Conservation (phyloP, 768 basidiomycete genomes). For the Russula sp. region DNA sequence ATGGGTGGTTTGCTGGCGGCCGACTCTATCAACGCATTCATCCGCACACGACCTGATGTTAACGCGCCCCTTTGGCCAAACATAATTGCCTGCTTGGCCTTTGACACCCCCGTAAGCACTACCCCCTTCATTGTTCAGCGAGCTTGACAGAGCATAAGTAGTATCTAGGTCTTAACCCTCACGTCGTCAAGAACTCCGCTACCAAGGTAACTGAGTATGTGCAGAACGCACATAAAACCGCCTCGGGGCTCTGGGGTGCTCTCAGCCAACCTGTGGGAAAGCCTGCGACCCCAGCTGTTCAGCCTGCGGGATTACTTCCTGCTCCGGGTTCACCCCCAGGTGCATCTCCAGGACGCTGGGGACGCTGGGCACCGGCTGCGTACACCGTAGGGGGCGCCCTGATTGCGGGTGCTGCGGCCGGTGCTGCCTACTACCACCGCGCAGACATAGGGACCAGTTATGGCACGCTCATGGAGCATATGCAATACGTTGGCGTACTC, state of each 20-base stretch:
- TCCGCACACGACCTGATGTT: constrained; percentile 55
- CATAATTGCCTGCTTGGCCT: constrained; percentile 77
- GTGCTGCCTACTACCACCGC: constrained; percentile 75
- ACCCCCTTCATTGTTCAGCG: constrained; percentile 1
- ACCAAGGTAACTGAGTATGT: constrained; percentile 69
- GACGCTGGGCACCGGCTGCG: constrained; percentile 60
- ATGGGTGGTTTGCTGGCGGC: constrained; percentile 92
- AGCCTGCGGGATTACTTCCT: constrained; percentile 23
- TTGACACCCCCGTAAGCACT: constrained; percentile 82
- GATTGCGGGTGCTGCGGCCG: constrained; percentile 76
- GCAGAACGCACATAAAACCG: constrained; percentile 54
- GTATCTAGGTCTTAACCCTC: constrained; percentile 85
- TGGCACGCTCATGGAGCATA: constrained; percentile 75
- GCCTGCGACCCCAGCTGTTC: constrained; percentile 29
- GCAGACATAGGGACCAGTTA: constrained; percentile 67
- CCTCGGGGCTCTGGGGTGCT: constrained; percentile 53
- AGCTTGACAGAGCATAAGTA: constrained; percentile 26
- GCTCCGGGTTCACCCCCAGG: constrained; percentile 8
- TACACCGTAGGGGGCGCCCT: constrained; percentile 68
- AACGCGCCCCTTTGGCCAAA: constrained; percentile 77
- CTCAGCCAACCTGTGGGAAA: constrained; percentile 34
- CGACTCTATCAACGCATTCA: constrained; percentile 71
- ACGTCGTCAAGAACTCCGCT: constrained; percentile 76
- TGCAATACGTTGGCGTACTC: constrained; percentile 80
- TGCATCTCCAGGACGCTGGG: constrained; percentile 36